Evolutionary conservation across 2,329 filamentous ascomycete genomes (phyloP), one percentile per base, ranked within the genome.

Genomic region (Colletotrichum sp.): DNA sequence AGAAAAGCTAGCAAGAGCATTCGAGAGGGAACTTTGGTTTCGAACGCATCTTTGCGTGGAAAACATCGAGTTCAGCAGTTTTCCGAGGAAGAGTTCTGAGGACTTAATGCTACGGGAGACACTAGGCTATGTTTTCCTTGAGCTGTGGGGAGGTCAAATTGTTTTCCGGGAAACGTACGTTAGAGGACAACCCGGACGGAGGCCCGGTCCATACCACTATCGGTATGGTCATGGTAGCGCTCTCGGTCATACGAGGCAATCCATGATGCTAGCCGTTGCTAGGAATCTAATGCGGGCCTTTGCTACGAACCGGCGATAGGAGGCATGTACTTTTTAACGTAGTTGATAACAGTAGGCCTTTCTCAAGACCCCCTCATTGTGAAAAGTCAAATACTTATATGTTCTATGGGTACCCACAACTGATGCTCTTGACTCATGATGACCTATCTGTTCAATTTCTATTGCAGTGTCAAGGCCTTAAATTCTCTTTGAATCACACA

Each of bases 1-100:
- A 52, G 43, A 52, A 52, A 1, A 0, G 2, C n/a, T 52, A 0
- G 43, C 43, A 21, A 21, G n/a, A 2, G n/a, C 2, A 2, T 21
- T 52, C 43, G 43, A 52, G 43, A 1, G 0, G 1, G 43, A 52
- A 52, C 43, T 52, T 52, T 3, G 10, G 43, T 1, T 21, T 52
- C 43, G 43, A 3, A 52, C 43, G 2, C 10, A 3, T 2, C 43
- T 52, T 52, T 52, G 13, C 12, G n/a, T 52, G 39, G 39, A 48
- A 4, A 2, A 48, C 1, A 7, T 21, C n/a, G 43, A 48, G 4
- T 3, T 6, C 5, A n/a, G 39, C 39, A 48, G 39, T 3, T 18
- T 48, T 48, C 3, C 1, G 39, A 48, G 43, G 43, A 48, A 48
- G 43, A 6, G 1, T 6, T 48, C 3, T 21, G 43, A 48, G 18